These are phyloP conservation scores for Phytophthora hibernalis DNA, from an alignment of 352 stramenopile species.

Conservation along the genomic window DNA sequence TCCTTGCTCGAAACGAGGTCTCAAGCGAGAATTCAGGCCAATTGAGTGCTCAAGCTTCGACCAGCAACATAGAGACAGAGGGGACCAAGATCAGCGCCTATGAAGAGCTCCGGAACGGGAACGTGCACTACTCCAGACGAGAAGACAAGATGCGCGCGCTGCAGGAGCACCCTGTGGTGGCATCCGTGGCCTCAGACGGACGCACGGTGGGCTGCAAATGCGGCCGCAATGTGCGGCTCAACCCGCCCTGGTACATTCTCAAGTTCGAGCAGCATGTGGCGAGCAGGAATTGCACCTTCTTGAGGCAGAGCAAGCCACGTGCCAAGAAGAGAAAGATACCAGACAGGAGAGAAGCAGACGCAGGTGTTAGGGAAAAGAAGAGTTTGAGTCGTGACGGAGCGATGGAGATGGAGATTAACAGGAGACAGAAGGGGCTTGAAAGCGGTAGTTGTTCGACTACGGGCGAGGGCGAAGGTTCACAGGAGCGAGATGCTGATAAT, in stretches of 20 bases:
- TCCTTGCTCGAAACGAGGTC: conserved; percentile 47
- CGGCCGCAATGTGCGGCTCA: conserved; percentile 71
- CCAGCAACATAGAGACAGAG: neutral
- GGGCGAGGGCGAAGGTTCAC: neutral
- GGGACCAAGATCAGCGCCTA: conserved; percentile 36
- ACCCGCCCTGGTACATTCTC: conserved; percentile 87
- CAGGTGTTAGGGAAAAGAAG: neutral
- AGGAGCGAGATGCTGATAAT: neutral
- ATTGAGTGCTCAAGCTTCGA: neutral
- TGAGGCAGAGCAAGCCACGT: conserved; percentile 43
- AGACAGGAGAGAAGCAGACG: conserved; percentile 6
- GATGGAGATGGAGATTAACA: neutral
- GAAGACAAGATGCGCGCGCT: conserved; percentile 75
- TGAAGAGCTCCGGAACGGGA: conserved; percentile 31
- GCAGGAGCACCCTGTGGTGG: conserved; percentile 63
- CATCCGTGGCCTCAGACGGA: conserved; percentile 53
- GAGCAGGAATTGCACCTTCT: conserved; percentile 80
- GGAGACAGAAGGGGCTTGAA: neutral
- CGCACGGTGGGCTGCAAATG: conserved; percentile 73
- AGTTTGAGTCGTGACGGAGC: neutral
- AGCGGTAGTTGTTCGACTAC: neutral
- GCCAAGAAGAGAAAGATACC: conserved; percentile 19
- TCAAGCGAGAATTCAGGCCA: conserved; percentile 8
- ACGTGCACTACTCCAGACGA: conserved; percentile 54
- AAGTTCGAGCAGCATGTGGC: conserved; percentile 90